Conservation (phyloP, 441 rosid species). For the Gossypium lobatum region DNA sequence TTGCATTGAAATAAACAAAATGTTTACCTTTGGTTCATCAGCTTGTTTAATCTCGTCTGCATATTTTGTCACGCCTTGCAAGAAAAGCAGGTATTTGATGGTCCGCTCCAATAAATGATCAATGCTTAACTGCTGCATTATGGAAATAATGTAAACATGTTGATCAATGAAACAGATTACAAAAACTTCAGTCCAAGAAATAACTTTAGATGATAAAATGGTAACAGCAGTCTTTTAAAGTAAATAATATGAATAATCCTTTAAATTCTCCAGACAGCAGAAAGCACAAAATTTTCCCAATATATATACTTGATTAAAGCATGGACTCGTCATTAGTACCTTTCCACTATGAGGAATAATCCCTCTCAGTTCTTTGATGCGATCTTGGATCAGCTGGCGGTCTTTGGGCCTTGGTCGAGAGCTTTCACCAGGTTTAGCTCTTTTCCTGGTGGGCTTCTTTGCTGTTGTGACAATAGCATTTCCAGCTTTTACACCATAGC, state of each 20-base stretch:
- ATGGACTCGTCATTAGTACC: slow-evolving; percentile 36
- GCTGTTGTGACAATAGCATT: slow-evolving; percentile 25
- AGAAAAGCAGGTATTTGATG: slow-evolving; percentile 78
- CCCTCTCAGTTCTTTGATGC: slow-evolving; percentile 74
- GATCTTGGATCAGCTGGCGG: slow-evolving; percentile 94
- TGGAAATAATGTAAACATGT: not conserved
- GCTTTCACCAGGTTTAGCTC: slow-evolving; percentile 80
- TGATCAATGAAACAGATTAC: not conserved
- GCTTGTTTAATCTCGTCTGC: slow-evolving; percentile 69
- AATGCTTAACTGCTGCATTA: slow-evolving; percentile 68
- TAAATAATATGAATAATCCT: not conserved
- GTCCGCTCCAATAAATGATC: slow-evolving; percentile 79
- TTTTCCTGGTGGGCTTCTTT: slow-evolving; percentile 52
- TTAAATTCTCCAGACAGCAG: not conserved
- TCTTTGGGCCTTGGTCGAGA: slow-evolving; percentile 91
- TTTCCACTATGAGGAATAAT: slow-evolving; percentile 80
- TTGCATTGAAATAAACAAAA: not conserved
- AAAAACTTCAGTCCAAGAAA: not conserved
- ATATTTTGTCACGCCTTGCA: slow-evolving; percentile 72
- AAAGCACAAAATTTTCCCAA: not conserved
- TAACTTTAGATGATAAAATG: not conserved
- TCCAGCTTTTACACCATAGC: slow-evolving; percentile 54
- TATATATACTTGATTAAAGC: slow-evolving; percentile 3
- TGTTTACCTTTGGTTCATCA: slow-evolving; percentile 59
- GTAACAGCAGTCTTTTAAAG: not conserved